Conservation (phyloP, 2,329 filamentous ascomycete species). For the Calonectria hawksworthii region DNA sequence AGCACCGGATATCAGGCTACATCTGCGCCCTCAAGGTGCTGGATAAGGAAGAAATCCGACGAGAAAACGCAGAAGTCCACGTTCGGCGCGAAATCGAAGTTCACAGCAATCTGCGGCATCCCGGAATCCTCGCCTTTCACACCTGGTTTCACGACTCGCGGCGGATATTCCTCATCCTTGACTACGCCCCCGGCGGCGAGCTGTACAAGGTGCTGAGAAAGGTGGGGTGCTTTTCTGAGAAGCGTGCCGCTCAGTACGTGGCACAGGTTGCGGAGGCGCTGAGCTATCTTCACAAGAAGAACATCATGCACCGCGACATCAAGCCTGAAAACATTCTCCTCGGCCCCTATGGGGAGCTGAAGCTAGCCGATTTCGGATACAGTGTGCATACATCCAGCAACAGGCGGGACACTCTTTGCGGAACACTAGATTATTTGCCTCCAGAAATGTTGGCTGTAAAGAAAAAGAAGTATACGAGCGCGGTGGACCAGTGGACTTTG, state of each 20-base stretch:
- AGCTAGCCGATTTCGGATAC: slow-evolving; percentile 48
- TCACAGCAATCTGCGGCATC: slow-evolving; percentile 79
- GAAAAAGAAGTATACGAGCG: slow-evolving; percentile 25
- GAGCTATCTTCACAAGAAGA: slow-evolving; percentile 48
- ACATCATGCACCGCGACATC: slow-evolving; percentile 51
- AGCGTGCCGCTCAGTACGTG: slow-evolving; percentile 78
- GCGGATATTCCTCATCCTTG: slow-evolving; percentile 79
- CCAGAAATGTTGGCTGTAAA: slow-evolving; percentile 42
- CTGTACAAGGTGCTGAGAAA: slow-evolving; percentile 79
- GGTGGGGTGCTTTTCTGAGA: slow-evolving; percentile 76
- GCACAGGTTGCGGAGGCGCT: slow-evolving; percentile 74
- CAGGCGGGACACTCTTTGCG: slow-evolving; percentile 42
- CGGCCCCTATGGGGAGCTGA: slow-evolving; percentile 46
- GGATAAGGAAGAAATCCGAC: slow-evolving; percentile 78
- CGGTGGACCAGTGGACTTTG: slow-evolving; percentile 41
- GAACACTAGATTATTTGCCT: slow-evolving; percentile 47
- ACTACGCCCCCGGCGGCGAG: slow-evolving; percentile 76
- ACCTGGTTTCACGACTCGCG: slow-evolving; percentile 81
- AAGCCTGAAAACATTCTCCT: slow-evolving; percentile 54
- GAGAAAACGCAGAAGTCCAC: slow-evolving; percentile 78
- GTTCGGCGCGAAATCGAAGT: slow-evolving; percentile 81
- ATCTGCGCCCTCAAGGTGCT: slow-evolving; percentile 81
- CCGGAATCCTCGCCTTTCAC: slow-evolving; percentile 74
- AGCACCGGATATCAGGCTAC: slow-evolving; percentile 75
- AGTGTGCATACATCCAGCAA: slow-evolving; percentile 46